Evolutionary conservation across 768 basidiomycete species (phyloP).

Genomic region (Lactarius akahatsu): DNA sequence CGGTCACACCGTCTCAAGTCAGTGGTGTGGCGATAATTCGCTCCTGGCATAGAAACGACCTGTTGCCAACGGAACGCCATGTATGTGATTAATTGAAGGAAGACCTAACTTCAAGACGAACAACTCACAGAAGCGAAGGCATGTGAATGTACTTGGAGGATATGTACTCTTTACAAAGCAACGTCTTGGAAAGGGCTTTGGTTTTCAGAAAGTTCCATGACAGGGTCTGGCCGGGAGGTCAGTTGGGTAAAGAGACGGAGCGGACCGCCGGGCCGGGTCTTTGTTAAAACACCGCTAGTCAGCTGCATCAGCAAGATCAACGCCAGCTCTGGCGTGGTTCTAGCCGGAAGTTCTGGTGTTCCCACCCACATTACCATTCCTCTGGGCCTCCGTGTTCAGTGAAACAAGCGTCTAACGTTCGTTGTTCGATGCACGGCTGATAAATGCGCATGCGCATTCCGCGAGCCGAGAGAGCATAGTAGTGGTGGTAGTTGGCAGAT

Average conservation of each 20-base stretch:
- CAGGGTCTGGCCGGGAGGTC: not conserved
- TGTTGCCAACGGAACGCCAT: not conserved
- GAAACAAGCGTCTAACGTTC: not conserved
- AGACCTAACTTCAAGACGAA: not conserved
- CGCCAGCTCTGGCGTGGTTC: not conserved
- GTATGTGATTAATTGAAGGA: not conserved
- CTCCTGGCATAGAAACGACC: not conserved
- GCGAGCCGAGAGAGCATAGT: not conserved
- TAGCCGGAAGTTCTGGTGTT: not conserved
- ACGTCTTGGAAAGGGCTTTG: not conserved
- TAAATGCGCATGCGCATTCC: not conserved
- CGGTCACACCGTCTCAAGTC: not conserved
- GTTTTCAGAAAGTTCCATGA: not conserved
- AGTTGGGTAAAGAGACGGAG: too few species aligned
- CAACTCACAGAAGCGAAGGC: not conserved
- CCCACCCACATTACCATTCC: not conserved
- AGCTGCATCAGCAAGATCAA: not conserved
- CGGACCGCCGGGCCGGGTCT: not conserved
- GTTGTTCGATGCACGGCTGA: not conserved
- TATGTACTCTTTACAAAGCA: not conserved
- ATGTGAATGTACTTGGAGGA: not conserved
- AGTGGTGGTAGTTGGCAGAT: not conserved
- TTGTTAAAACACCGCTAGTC: not conserved
- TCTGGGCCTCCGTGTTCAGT: not conserved
- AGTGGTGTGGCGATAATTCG: not conserved